These are phyloP conservation scores for Hippophae gyantsensis DNA, from an alignment of 306 rosid species.

Conservation along the genomic window DNA sequence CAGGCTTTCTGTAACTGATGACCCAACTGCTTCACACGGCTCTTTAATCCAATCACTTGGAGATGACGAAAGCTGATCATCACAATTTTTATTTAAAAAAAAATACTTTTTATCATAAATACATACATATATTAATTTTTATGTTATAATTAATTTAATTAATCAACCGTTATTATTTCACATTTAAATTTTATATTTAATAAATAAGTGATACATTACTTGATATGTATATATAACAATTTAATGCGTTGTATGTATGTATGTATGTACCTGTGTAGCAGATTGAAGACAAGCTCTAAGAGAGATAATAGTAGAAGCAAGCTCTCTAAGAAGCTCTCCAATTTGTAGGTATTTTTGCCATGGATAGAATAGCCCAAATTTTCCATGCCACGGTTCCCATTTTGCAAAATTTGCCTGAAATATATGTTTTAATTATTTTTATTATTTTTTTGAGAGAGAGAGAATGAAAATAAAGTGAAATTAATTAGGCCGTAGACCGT, in stretches of 20 bases:
- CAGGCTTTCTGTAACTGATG: constrained; percentile 31
- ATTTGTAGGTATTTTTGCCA: constrained; percentile 71
- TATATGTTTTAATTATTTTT: neutral
- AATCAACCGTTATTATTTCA: too few relatives aligned
- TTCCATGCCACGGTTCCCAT: constrained; percentile 99
- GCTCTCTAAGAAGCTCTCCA: constrained; percentile 58
- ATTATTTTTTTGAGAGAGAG: too few relatives aligned
- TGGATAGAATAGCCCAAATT: constrained; percentile 71
- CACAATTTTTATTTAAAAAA: neutral
- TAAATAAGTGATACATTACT: too few relatives aligned
- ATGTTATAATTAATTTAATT: too few relatives aligned
- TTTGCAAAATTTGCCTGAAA: constrained; percentile 75
- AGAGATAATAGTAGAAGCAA: constrained; percentile 49
- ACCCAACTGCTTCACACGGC: constrained; percentile 42
- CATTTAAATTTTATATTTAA: too few relatives aligned
- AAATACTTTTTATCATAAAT: constrained; percentile 1
- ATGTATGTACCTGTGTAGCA: constrained; percentile 44
- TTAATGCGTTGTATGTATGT: too few relatives aligned
- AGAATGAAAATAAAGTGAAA: too few relatives aligned
- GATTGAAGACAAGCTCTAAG: constrained; percentile 42
- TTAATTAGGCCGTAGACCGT: too few relatives aligned
- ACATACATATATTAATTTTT: neutral
- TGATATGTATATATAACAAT: too few relatives aligned
- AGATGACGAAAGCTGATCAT: constrained; percentile 25
- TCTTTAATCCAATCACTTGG: constrained; percentile 26